These are phyloP conservation scores for Colletotrichum tropicicola DNA, from an alignment of 2,329 filamentous ascomycete species.

Conservation along the genomic window DNA sequence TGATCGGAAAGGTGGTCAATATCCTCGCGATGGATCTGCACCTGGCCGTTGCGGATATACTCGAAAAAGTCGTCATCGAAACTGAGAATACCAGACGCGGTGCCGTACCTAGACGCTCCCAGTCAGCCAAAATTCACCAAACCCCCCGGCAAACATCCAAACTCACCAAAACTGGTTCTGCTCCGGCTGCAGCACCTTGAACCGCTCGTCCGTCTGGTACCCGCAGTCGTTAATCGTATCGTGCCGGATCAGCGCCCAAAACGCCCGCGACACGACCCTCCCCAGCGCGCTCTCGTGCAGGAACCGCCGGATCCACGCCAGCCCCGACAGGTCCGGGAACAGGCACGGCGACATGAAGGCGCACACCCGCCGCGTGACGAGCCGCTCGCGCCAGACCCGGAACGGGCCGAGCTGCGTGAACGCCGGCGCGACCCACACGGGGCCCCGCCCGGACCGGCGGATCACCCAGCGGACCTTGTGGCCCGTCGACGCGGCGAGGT, in stretches of 20 bases:
- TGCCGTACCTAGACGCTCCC: conserved; percentile 62
- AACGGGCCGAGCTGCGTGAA: conserved; percentile 60
- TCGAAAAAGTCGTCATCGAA: conserved; percentile 66
- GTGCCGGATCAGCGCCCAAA: conserved; percentile 58
- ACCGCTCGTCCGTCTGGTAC: conserved; percentile 51
- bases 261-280: conserved; percentile 48
- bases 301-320: conserved; percentile 34
- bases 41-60: conserved; percentile 59
- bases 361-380: conserved; percentile 55
- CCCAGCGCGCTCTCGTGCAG: conserved; percentile 33
- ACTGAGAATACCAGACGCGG: conserved; percentile 67
- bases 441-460: conserved; percentile 64
- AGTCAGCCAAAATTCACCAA: background rate
- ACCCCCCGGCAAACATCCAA: conserved; percentile 35
- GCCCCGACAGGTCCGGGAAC: conserved; percentile 34
- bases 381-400: conserved; percentile 58
- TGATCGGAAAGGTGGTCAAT: conserved; percentile 55
- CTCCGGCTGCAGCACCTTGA: conserved; percentile 44
- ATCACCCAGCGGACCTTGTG: conserved; percentile 67
- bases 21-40: conserved; percentile 64
- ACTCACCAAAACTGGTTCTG: conserved; percentile 53
- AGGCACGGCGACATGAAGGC: conserved; percentile 49
- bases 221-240: conserved; percentile 35
- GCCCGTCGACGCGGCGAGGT: conserved; percentile 62
- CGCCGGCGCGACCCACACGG: conserved; percentile 58